A percentile compares a stretch with the other conserved stretches of the same genome.
These are phyloP conservation scores for Eucalyptus cloeziana DNA, from an alignment of 345 rosid genomes.

Conservation along the genomic window DNA sequence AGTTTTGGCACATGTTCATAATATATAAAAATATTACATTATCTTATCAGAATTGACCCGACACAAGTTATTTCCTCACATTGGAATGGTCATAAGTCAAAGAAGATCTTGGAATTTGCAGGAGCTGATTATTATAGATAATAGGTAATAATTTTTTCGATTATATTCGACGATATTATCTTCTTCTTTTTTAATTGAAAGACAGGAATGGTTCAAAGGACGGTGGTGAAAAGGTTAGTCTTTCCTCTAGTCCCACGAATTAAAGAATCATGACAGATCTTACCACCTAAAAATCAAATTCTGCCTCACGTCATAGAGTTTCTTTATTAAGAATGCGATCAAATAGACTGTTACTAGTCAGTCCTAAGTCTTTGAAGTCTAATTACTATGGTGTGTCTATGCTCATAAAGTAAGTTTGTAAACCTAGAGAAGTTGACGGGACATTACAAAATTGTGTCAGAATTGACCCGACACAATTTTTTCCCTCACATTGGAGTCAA, in stretches of 20 bases:
- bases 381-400: not conserved
- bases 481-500: not conserved
- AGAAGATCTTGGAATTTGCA: not conserved
- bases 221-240: not conserved
- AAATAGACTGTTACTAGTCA: not conserved
- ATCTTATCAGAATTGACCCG: not conserved
- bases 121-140: not conserved
- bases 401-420: not conserved
- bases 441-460: not conserved
- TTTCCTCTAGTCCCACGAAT: not conserved
- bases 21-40: no score
- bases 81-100: not conserved
- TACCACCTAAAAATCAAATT: not conserved
- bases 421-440: not conserved
- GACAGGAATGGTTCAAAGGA: not conserved
- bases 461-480: not conserved
- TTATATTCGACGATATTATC: not conserved
- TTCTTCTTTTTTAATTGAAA: no score
- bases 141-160: not conserved
- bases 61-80: not conserved
- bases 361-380: not conserved
- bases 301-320: not conserved
- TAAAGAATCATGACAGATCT: not conserved
- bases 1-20: not conserved
- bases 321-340: not conserved